Conservation (phyloP, 2,329 filamentous ascomycete genomes). For the Pseudohalonectria lignicola region DNA sequence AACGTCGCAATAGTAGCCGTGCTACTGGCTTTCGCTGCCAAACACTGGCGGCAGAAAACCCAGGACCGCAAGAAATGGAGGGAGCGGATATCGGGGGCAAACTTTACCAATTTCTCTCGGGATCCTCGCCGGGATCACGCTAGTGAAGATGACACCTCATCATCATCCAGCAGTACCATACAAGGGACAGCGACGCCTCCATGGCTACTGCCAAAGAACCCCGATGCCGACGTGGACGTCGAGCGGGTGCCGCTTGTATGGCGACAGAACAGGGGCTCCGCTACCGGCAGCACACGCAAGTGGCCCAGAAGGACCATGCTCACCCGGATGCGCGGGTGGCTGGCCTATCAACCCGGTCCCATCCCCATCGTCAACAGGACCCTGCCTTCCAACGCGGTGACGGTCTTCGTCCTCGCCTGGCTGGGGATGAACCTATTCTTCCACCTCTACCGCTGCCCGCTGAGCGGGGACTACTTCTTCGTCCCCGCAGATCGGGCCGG, state of each 20-base stretch:
- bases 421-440: conserved; percentile 46
- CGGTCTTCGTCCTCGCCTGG: conserved; percentile 38
- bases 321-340: conserved; percentile 9
- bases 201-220: conserved; percentile 9
- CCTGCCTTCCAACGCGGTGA: conserved; percentile 45
- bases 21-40: conserved; percentile 15
- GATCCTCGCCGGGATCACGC: conserved; percentile 4
- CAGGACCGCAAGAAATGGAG: conserved; percentile 13
- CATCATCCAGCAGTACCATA: conserved; percentile 22
- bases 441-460: conserved; percentile 38
- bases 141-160: conserved; percentile 11
- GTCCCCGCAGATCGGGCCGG: conserved; percentile 47
- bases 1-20: conserved; percentile 20
- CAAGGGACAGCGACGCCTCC: conserved; percentile 14
- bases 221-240: conserved; percentile 13
- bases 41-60: conserved; percentile 14
- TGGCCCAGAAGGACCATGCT: neutral
- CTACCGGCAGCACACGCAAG: neutral
- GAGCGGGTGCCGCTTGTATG: conserved; percentile 23
- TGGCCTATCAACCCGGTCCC: conserved; percentile 46
- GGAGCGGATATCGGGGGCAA: conserved; percentile 8
- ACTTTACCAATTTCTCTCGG: conserved; percentile 1
- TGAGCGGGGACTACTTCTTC: conserved; percentile 38
- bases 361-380: conserved; percentile 45
- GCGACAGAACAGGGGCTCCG: neutral